Percentiles rank a stretch among this genome's conserved stretches.
phyloP scores from a whole-genome alignment of 192 early-diverging fungal genomes.

The Piromyces sp. region DNA sequence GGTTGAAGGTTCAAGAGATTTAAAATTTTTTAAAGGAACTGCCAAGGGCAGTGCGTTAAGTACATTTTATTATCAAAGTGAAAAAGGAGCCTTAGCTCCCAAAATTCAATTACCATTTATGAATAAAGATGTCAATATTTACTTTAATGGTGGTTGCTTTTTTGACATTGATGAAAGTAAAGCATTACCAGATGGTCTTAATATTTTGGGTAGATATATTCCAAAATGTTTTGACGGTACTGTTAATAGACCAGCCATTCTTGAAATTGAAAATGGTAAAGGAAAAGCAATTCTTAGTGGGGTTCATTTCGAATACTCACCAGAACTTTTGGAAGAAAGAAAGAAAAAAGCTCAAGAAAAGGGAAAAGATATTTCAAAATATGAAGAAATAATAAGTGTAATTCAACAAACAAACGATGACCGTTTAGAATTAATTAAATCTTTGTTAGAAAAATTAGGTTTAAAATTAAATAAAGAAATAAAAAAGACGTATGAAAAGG shows the following conservation, averaged over 20 bases:
- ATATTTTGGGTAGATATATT: not conserved
- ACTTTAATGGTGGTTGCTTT: not conserved
- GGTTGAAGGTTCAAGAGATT: conserved; percentile 54
- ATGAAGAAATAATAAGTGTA: not conserved
- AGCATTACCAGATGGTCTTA: not conserved
- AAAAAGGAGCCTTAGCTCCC: not conserved
- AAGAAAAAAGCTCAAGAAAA: not conserved
- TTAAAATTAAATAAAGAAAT: not conserved
- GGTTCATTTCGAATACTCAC: not conserved
- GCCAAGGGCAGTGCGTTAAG: conserved; percentile 39
- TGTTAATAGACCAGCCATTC: not conserved
- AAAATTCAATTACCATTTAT: not conserved
- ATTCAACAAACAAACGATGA: not conserved
- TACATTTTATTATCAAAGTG: not conserved
- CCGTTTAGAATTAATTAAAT: not conserved
- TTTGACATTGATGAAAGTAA: not conserved
- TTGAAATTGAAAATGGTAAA: not conserved
- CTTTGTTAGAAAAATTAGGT: not conserved
- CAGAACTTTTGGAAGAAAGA: not conserved
- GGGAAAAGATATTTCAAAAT: not conserved
- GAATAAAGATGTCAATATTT: not conserved
- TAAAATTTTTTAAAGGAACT: conserved; percentile 49
- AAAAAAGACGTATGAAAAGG: not conserved
- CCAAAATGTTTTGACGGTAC: not conserved
- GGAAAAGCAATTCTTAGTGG: not conserved